Evolutionary conservation across 1,284 basidiomycete species (phyloP).

Genomic region (Cutaneotrichosporon sp.): DNA sequence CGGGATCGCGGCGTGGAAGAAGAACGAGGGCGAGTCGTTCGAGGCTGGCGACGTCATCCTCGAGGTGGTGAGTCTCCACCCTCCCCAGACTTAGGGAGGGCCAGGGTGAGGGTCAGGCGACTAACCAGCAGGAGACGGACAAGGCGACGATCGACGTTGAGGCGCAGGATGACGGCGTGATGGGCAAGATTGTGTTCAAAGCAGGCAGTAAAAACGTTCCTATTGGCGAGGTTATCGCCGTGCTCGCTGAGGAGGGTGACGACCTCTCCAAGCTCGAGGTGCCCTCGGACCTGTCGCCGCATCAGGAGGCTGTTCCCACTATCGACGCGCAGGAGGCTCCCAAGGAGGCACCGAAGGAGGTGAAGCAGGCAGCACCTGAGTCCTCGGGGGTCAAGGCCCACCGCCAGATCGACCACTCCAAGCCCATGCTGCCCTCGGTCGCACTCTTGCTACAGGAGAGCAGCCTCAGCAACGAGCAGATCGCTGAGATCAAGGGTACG

Average conservation of each 20-base stretch:
- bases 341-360: conserved; percentile 12
- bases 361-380: conserved; percentile 12
- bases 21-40: conserved; percentile 82
- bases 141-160: conserved; percentile 99
- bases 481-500: conserved; percentile 60
- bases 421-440: conserved; percentile 49
- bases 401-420: conserved; percentile 41
- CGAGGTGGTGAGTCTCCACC: conserved; percentile 71
- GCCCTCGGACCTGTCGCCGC: conserved; percentile 59
- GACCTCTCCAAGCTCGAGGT: conserved; percentile 81
- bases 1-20: conserved; percentile 90
- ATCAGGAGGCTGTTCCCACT: conserved; percentile 25
- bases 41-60: conserved; percentile 83
- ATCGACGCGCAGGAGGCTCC: conserved; percentile 14
- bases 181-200: conserved; percentile 84
- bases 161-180: conserved; percentile 90
- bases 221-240: conserved; percentile 84
- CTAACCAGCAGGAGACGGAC: conserved; percentile 81
- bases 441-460: conserved; percentile 49
- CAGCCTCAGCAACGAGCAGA: conserved; percentile 49
- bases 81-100: not conserved
- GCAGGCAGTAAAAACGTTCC: conserved; percentile 83
- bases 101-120: not conserved
- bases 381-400: conserved; percentile 26
- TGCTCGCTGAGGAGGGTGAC: conserved; percentile 95